These are phyloP conservation scores for Claviceps humidiphila DNA, from an alignment of 2,329 filamentous ascomycete genomes.

Conservation along the genomic window DNA sequence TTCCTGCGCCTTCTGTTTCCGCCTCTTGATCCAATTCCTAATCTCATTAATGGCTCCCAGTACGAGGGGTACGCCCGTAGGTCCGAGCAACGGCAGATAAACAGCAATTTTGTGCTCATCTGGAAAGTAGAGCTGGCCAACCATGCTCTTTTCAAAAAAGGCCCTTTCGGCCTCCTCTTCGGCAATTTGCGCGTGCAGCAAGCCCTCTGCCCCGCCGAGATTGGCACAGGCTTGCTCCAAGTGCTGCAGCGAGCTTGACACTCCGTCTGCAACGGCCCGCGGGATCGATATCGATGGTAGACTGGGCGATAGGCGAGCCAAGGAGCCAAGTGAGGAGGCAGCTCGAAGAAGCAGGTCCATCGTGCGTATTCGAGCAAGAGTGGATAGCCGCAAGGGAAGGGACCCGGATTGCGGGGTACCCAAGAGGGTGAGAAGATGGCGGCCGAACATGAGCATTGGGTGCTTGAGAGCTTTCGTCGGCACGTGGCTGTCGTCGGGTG, in stretches of 20 bases:
- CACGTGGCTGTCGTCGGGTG: constrained; percentile 35
- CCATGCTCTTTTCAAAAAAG: constrained; percentile 99
- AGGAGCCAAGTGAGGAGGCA: constrained; percentile 83
- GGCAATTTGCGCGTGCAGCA: constrained; percentile 71
- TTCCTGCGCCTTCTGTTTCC: constrained; percentile 28
- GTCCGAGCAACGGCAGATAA: constrained; percentile 81
- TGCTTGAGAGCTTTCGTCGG: constrained; percentile 55
- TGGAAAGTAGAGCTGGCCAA: constrained; percentile 94
- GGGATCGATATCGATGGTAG: constrained; percentile 88
- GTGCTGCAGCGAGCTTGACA: constrained; percentile 65
- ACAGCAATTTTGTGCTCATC: constrained; percentile 98
- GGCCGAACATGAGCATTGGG: constrained; percentile 78
- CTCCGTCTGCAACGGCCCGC: constrained; percentile 70
- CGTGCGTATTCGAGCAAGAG: constrained; percentile 72
- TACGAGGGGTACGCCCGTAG: constrained; percentile 76
- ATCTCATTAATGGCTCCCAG: constrained; percentile 76
- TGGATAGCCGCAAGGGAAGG: constrained; percentile 71
- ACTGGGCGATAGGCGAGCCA: constrained; percentile 72
- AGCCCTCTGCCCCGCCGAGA: constrained; percentile 51
- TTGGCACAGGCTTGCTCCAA: constrained; percentile 64
- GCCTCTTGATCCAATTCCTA: constrained; percentile 43
- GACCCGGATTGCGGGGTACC: constrained; percentile 76
- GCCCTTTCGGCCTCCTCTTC: constrained; percentile 83
- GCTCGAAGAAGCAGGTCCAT: constrained; percentile 78
- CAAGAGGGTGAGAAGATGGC: constrained; percentile 76